Evolutionary conservation across 2,329 filamentous ascomycete species (phyloP).

Genomic region (Penicillium polonicum): DNA sequence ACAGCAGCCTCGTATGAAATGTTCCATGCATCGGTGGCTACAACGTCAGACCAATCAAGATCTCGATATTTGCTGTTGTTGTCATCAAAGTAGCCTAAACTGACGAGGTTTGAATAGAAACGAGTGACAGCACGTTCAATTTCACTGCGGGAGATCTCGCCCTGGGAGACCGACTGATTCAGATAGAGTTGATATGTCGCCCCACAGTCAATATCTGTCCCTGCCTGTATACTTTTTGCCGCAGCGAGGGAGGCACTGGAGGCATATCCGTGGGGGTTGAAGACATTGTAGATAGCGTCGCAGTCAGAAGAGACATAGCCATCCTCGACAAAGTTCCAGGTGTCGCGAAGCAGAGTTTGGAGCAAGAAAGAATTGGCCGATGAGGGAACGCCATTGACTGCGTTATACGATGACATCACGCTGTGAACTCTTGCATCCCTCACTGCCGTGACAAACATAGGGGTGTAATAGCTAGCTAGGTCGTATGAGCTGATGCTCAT

Average conservation of each 20-base stretch:
- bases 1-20: conserved; percentile 56
- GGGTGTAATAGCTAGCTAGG: conserved; percentile 66
- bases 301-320: conserved; percentile 66
- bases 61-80: conserved; percentile 48
- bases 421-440: conserved; percentile 58
- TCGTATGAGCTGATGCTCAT: conserved; percentile 60
- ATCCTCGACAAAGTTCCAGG: conserved; percentile 63
- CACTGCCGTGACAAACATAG: conserved; percentile 63
- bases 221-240: conserved; percentile 51
- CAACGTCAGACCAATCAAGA: conserved; percentile 57
- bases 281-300: conserved; percentile 61
- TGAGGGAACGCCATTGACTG: conserved; percentile 64
- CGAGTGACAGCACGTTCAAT: conserved; percentile 50
- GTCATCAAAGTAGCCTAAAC: conserved; percentile 55
- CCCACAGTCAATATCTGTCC: conserved; percentile 56
- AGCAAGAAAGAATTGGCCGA: conserved; percentile 64
- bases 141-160: conserved; percentile 46
- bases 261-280: conserved; percentile 52
- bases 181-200: conserved; percentile 50
- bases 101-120: conserved; percentile 51
- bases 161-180: conserved; percentile 45
- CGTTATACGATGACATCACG: conserved; percentile 64
- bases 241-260: conserved; percentile 47
- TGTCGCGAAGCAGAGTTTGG: conserved; percentile 61
- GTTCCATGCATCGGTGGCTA: conserved; percentile 53